phyloP scores from a whole-genome alignment of 192 early-diverging fungal species.

The Nowakowskiella sp. region DNA sequence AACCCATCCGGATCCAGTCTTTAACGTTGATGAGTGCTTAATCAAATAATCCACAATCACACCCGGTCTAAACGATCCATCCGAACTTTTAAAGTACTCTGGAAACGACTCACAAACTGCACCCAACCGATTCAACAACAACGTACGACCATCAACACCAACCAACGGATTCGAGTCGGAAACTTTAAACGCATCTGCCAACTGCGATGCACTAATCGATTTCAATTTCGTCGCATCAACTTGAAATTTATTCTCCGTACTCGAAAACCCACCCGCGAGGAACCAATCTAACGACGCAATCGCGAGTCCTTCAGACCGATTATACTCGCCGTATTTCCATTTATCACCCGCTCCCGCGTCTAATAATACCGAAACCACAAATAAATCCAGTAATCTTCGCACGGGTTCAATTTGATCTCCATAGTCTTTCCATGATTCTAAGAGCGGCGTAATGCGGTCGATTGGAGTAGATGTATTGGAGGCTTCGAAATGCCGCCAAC shows the following conservation, averaged over 20 bases:
- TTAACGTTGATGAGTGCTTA: constrained; percentile 37
- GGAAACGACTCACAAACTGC: constrained; percentile 38
- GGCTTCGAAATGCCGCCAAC: constrained; percentile 77
- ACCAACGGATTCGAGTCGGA: constrained; percentile 66
- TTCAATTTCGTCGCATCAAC: constrained; percentile 60
- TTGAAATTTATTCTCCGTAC: constrained; percentile 42
- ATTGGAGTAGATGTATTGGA: constrained; percentile 20
- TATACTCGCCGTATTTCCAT: constrained; percentile 65
- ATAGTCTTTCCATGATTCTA: constrained; percentile 28
- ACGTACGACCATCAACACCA: constrained; percentile 67
- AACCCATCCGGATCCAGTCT: constrained; percentile 16
- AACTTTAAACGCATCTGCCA: constrained; percentile 71
- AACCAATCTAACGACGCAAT: constrained; percentile 75
- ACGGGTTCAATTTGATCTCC: constrained; percentile 29
- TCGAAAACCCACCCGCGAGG: constrained; percentile 66
- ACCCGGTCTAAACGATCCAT: constrained; percentile 57
- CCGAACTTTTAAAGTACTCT: constrained; percentile 48
- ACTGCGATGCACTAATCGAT: constrained; percentile 37
- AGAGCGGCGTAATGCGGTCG: constrained; percentile 12
- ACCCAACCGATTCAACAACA: constrained; percentile 61
- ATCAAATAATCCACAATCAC: constrained; percentile 77
- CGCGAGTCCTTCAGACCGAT: constrained; percentile 78
- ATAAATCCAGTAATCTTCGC: constrained; percentile 71
- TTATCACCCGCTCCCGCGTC: constrained; percentile 84
- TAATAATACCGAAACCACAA: constrained; percentile 81